These are phyloP conservation scores for Suhomyces kilbournensis DNA, from an alignment of 805 yeast species.

Conservation along the genomic window DNA sequence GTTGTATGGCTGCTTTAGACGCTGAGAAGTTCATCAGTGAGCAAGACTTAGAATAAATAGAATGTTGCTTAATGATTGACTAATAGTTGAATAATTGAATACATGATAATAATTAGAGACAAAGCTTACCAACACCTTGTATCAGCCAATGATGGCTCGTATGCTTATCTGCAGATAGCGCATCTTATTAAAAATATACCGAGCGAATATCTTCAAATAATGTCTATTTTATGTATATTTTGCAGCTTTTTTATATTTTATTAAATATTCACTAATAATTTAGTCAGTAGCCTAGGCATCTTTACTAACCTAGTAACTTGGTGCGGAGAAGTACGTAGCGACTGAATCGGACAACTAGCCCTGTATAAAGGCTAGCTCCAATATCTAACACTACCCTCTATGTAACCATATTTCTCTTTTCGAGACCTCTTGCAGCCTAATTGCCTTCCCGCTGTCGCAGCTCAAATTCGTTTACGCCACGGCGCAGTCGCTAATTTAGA, in stretches of 20 bases:
- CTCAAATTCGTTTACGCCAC: background rate
- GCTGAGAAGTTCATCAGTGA: conserved; percentile 83
- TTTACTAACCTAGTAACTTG: background rate
- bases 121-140: background rate
- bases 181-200: no score
- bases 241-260: background rate
- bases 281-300: background rate
- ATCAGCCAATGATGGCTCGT: background rate
- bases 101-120: background rate
- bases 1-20: conserved; percentile 99
- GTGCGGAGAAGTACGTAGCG: background rate
- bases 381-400: background rate
- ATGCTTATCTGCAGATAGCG: background rate
- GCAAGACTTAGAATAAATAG: conserved; percentile 15
- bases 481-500: background rate
- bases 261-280: no score
- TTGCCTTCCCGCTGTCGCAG: background rate
- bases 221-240: no score
- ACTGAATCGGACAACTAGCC: no score
- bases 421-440: background rate
- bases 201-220: background rate
- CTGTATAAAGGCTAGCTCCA: background rate
- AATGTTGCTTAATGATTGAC: background rate
- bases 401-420: no score
- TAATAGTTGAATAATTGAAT: background rate